Evolutionary conservation across 371 early-diverging fungal species (phyloP).

Genomic region (Circinella umbellata): DNA sequence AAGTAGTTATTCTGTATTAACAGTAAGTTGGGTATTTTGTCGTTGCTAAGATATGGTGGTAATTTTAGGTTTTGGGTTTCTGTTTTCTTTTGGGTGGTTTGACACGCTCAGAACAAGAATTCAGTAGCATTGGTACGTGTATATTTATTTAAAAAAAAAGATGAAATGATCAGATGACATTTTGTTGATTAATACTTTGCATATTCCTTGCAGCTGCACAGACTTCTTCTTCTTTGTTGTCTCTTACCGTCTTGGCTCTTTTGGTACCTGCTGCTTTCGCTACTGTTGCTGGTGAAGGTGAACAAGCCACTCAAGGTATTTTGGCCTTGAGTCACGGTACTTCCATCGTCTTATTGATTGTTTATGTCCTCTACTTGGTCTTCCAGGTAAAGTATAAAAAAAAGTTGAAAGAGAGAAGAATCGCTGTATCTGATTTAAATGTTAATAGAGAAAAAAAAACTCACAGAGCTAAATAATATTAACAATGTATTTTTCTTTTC

Average conservation of each 20-base stretch:
- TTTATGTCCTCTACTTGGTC: conserved; percentile 75
- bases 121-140: conserved; percentile 52
- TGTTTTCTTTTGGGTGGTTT: conserved; percentile 56
- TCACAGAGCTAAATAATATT: background rate
- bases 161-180: conserved; percentile 6
- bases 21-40: too few relatives aligned
- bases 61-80: conserved; percentile 26
- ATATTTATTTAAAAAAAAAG: background rate
- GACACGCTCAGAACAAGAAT: conserved; percentile 45
- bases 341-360: conserved; percentile 77
- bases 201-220: conserved; percentile 61
- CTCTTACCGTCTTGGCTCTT: conserved; percentile 76
- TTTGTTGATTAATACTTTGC: conserved; percentile 11
- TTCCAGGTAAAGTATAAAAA: conserved; percentile 68
- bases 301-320: conserved; percentile 44
- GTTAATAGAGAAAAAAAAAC: background rate
- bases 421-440: too few relatives aligned
- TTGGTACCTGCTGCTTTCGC: conserved; percentile 86
- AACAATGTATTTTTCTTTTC: conserved; percentile 34
- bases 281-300: conserved; percentile 36
- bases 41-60: too few relatives aligned
- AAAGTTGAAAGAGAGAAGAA: too few relatives aligned
- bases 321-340: conserved; percentile 72
- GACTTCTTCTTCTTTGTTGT: conserved; percentile 78
- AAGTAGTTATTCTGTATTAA: conserved; percentile 26